phyloP scores from a whole-genome alignment of 345 rosid species.

The Eucalyptus polyanthemos region DNA sequence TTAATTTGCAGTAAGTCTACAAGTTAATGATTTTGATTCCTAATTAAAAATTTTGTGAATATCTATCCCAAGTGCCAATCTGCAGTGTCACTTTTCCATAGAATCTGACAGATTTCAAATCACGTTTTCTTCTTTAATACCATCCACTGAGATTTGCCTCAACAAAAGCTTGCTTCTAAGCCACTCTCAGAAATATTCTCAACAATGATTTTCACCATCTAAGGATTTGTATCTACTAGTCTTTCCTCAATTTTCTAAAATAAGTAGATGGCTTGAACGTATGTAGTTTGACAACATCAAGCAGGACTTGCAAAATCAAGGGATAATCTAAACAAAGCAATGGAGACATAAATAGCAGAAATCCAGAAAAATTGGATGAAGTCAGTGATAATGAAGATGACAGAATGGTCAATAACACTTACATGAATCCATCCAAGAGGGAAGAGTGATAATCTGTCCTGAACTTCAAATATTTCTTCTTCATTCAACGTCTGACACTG shows the following conservation, averaged over 20 bases:
- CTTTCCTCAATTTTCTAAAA: not conserved
- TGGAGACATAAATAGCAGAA: not conserved
- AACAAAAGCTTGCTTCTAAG: not conserved
- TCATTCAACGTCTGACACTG: constrained; percentile 91
- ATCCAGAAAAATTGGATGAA: not conserved
- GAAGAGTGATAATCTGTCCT: constrained; percentile 72
- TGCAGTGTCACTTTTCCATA: not conserved
- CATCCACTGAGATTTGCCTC: not conserved
- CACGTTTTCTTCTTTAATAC: not conserved
- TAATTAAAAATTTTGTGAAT: not conserved
- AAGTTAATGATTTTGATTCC: not conserved
- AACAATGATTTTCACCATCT: not conserved
- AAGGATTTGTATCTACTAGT: not conserved
- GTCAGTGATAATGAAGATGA: not conserved
- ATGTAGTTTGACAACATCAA: not conserved
- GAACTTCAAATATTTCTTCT: constrained; percentile 94
- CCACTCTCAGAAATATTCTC: not conserved
- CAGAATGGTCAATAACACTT: constrained; percentile 10
- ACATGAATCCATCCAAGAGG: constrained; percentile 98
- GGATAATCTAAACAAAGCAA: not conserved
- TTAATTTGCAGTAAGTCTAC: not conserved
- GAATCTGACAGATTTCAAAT: not conserved
- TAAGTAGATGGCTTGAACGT: not conserved
- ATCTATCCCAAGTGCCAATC: not conserved
- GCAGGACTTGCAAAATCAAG: not conserved